A percentile compares a stretch with the other conserved stretches of the same genome.
phyloP scores from a whole-genome alignment of 148 eudicot species.

The Spergularia bocconei region DNA sequence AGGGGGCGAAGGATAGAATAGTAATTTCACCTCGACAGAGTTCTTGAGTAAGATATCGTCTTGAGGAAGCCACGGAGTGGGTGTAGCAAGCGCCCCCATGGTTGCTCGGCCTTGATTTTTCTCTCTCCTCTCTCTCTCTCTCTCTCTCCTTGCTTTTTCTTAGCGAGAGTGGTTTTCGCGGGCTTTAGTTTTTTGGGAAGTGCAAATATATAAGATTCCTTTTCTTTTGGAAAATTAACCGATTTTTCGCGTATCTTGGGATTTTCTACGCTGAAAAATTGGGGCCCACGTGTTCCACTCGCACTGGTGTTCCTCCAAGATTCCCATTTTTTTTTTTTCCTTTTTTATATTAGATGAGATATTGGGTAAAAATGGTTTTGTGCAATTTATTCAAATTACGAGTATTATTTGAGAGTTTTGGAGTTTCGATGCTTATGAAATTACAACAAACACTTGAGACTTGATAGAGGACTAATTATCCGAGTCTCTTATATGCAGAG shows the following conservation, averaged over 20 bases:
- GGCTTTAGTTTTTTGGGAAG: slow-evolving; percentile 1
- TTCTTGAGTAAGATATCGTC: slow-evolving; percentile 67
- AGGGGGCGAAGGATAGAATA: neutral
- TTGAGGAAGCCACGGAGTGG: slow-evolving; percentile 57
- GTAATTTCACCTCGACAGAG: slow-evolving; percentile 54
- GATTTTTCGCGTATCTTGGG: neutral
- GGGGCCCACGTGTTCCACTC: neutral
- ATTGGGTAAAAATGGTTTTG: no score
- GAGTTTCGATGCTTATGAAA: no score
- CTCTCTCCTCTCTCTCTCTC: slow-evolving; percentile 3
- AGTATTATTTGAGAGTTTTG: no score
- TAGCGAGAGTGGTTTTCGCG: slow-evolving; percentile 10
- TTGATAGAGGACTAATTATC: no score
- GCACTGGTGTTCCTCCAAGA: no score
- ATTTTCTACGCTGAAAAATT: neutral
- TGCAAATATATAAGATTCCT: neutral
- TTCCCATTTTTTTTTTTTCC: no score
- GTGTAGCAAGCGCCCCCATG: slow-evolving; percentile 55
- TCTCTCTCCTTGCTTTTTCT: slow-evolving; percentile 4
- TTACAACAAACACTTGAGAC: no score
- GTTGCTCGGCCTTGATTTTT: neutral
- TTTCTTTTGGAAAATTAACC: neutral
- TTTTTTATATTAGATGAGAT: no score
- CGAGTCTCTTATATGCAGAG: no score
- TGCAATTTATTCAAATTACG: no score